A percentile compares a stretch with the other conserved stretches of the same genome.
Conservation (phyloP, 2,329 filamentous ascomycete species). For the Aureobasidium subglaciale region DNA sequence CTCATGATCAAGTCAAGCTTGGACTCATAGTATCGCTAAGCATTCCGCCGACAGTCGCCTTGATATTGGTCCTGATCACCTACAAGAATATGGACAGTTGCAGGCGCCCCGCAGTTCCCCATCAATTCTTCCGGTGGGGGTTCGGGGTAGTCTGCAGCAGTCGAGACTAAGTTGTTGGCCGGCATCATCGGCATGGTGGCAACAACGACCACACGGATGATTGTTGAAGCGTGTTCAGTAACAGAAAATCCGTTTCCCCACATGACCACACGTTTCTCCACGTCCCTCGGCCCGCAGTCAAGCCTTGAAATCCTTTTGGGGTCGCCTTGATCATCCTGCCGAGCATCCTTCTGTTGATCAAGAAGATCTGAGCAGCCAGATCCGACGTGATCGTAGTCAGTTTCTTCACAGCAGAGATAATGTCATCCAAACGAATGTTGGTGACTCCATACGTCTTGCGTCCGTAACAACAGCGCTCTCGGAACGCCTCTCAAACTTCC, state of each 20-base stretch:
- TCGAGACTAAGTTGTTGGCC: background rate
- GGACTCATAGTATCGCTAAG: background rate
- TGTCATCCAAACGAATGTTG: background rate
- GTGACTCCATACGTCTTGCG: background rate
- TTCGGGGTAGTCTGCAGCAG: background rate
- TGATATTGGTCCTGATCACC: background rate
- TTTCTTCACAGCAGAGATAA: background rate
- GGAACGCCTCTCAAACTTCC: background rate
- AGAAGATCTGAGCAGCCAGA: background rate
- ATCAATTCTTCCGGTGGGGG: background rate
- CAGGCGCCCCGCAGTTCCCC: background rate
- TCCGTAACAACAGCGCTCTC: background rate
- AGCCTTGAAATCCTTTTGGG: slow-evolving; percentile 3
- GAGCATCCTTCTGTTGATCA: background rate
- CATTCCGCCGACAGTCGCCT: background rate
- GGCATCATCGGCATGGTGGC: too few relatives aligned
- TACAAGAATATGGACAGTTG: background rate
- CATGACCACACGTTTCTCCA: background rate
- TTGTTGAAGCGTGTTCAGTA: background rate
- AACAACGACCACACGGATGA: background rate
- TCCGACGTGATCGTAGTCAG: background rate
- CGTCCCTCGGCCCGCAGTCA: slow-evolving; percentile 6
- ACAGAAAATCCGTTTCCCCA: slow-evolving; percentile 6
- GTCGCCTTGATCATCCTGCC: background rate
- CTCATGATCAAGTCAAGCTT: background rate